These are phyloP conservation scores for Stropharia rugosoannulata DNA, from an alignment of 768 basidiomycete species.

Conservation along the genomic window DNA sequence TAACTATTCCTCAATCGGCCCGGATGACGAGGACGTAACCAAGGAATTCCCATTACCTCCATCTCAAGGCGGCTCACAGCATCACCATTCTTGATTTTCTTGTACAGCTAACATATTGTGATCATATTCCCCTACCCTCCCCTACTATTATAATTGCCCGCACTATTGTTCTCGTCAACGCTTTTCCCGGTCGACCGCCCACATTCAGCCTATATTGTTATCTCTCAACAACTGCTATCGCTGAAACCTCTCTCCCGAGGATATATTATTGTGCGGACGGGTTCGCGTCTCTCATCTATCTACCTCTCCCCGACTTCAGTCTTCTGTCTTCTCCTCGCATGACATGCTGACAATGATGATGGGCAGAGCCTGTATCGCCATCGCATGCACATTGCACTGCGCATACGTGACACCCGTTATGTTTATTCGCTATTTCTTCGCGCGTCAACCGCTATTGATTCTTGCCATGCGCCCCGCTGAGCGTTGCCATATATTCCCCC, in stretches of 20 bases:
- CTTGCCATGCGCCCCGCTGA: slow-evolving; percentile 2
- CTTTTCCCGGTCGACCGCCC: too few relatives aligned
- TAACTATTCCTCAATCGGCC: slow-evolving; percentile 28
- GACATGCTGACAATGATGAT: slow-evolving; percentile 5
- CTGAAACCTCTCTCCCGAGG: too few relatives aligned
- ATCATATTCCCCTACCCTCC: not conserved
- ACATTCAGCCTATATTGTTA: too few relatives aligned
- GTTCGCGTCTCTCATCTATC: not conserved
- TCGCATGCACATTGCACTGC: not conserved
- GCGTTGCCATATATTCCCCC: slow-evolving; percentile 1
- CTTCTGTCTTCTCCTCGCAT: not conserved
- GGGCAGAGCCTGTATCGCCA: slow-evolving; percentile 3
- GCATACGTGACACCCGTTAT: not conserved
- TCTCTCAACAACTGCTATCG: too few relatives aligned
- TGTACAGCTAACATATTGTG: not conserved
- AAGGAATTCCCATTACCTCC: slow-evolving; percentile 42
- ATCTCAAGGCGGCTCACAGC: slow-evolving; percentile 2
- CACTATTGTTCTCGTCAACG: too few relatives aligned
- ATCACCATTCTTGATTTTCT: not conserved
- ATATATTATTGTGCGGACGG: too few relatives aligned
- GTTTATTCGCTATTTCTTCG: not conserved
- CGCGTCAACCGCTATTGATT: not conserved
- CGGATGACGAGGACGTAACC: slow-evolving; percentile 37
- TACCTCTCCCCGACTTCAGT: slow-evolving; percentile 2
- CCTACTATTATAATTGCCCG: not conserved